Evolutionary conservation across 2,329 filamentous ascomycete genomes (phyloP), one percentile per base, ranked within the genome.

Genomic region (Didymosphaeria variabile): DNA sequence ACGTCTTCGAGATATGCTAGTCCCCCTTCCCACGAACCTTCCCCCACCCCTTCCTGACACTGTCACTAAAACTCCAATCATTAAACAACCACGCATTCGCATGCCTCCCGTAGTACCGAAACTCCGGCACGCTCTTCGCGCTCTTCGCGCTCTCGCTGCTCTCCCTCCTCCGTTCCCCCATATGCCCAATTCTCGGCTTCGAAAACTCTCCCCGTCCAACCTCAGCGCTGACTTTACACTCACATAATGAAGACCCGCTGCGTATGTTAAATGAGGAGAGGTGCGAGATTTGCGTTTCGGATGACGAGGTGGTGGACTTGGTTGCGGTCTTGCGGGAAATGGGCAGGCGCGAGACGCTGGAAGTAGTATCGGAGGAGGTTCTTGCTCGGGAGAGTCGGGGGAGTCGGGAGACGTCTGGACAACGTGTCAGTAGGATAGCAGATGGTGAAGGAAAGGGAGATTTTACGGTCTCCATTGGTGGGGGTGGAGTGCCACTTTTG

Each of bases 81-180:
- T 77, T 75, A 63, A 79, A 79, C 23, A 79, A 58, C 77, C 77
- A 79, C 54, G 69, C 69, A 54, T 79, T 79, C 10, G 68, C 68
- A 62, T 79, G 77, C 5, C 77, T 23, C 6, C 75, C 75, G 44
- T 77, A 77, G 49, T 75, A 75, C 59, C 69, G 72, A 21, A 75
- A 75, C 49, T 76, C 67, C 34, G 63, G 66, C 38, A 60, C 61
- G 38, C 62, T 65, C 54, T 64, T 71, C 61, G 10, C 62, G 40
- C 58, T 69, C 29, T 19, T n/a, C 26, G 26, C 21, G 55, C 56
- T 64, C 17, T 52, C 62, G 9, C 62, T 53, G 23, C 69, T 72
- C 19, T 53, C 60, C 46, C 71, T 62, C 4, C 69, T 54, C 6
- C 67, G 67, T 45, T 67, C 64, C 54, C 58, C 58, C 13, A 29